Percentiles rank a stretch among this genome's conserved stretches.
Evolutionary conservation across 2,329 filamentous ascomycete genomes (phyloP).

Genomic region (Chaetomiaceae sp.): DNA sequence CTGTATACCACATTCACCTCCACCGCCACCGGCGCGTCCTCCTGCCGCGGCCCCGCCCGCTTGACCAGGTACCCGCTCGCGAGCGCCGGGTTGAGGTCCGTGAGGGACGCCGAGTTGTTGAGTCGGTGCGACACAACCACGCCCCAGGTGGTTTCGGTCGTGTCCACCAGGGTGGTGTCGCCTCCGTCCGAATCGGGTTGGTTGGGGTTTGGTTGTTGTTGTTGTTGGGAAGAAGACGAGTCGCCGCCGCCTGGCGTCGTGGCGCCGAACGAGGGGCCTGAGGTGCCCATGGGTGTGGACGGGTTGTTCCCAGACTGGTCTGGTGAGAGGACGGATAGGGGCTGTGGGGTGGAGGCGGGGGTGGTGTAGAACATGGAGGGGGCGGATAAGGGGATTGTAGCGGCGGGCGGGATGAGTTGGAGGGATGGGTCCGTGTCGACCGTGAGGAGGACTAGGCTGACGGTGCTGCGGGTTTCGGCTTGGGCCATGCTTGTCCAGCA

Average conservation of each 20-base stretch:
- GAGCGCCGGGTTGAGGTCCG: conserved; percentile 54
- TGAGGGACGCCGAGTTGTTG: conserved; percentile 53
- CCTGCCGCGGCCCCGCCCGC: conserved; percentile 50
- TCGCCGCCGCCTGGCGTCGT: conserved; percentile 24
- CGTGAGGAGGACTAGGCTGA: conserved; percentile 57
- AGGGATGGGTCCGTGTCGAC: conserved; percentile 63
- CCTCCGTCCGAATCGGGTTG: conserved; percentile 32
- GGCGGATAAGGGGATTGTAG: conserved; percentile 44
- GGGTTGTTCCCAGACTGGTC: conserved; percentile 53
- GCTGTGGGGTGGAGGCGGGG: conserved; percentile 64
- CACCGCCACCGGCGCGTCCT: conserved; percentile 57
- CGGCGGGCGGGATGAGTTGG: conserved; percentile 54
- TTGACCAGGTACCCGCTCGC: conserved; percentile 65
- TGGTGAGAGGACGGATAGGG: conserved; percentile 53
- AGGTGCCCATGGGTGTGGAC: conserved; percentile 42
- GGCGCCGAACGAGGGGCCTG: conserved; percentile 10
- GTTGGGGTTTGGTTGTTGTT: not conserved
- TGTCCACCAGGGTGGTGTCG: conserved; percentile 67
- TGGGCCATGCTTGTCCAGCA: conserved; percentile 53
- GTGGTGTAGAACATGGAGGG: conserved; percentile 52
- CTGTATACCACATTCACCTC: conserved; percentile 61
- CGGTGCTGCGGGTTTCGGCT: conserved; percentile 49
- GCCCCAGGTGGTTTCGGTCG: conserved; percentile 72
- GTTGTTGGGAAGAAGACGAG: conserved; percentile 22
- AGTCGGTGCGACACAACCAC: conserved; percentile 64